Conservation (phyloP, 164 flowering plant species). For the Cinnamomum chago region DNA sequence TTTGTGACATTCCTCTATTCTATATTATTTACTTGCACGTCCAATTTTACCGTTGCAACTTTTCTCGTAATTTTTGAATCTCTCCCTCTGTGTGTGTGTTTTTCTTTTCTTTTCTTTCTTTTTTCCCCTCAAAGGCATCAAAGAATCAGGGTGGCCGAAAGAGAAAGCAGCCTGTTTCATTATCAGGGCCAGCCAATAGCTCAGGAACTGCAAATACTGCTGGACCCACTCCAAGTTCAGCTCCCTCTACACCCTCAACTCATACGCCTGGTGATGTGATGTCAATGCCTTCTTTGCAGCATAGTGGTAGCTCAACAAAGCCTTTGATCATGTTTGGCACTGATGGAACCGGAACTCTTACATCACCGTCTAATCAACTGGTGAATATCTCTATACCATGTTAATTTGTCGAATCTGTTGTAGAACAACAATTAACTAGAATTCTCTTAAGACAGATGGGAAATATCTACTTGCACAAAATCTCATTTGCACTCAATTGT, state of each 20-base stretch:
- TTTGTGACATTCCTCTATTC: background rate
- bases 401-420: background rate
- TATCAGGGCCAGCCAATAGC: conserved; percentile 98
- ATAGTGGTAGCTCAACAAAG: conserved; percentile 67
- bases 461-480: background rate
- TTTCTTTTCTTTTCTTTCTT: background rate
- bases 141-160: conserved; percentile 86
- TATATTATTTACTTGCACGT: background rate
- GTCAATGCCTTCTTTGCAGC: conserved; percentile 85
- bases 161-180: conserved; percentile 90
- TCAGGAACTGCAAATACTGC: conserved; percentile 98
- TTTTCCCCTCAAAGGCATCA: conserved; percentile 39
- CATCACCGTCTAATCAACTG: conserved; percentile 92
- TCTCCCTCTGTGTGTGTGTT: no score
- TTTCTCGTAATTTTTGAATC: background rate
- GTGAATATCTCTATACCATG: conserved; percentile 30
- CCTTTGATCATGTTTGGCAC: conserved; percentile 77
- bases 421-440: background rate
- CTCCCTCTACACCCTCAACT: conserved; percentile 96
- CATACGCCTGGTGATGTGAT: conserved; percentile 97
- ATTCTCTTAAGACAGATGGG: background rate
- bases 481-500: conserved; percentile 45
- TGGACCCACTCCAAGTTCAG: conserved; percentile 95
- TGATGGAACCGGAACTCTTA: conserved; percentile 75
- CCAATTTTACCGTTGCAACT: background rate